Conservation (phyloP, 495 filamentous ascomycete genomes). For the Podospora australis region DNA sequence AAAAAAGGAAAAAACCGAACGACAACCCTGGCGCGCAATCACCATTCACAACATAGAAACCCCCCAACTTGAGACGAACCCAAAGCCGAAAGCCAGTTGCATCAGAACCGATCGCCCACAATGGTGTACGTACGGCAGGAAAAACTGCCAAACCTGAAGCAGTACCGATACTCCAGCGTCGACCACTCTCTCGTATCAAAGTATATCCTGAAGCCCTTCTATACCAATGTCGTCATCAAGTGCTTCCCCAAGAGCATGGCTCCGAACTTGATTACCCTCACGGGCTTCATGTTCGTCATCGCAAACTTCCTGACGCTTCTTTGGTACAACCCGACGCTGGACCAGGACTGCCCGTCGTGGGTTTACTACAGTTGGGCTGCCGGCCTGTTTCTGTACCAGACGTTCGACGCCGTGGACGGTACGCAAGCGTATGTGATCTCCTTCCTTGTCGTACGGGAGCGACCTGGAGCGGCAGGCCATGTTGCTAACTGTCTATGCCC, state of each 20-base stretch:
- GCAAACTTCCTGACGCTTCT: constrained; percentile 87
- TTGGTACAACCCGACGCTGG: constrained; percentile 92
- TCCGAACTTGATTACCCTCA: constrained; percentile 75
- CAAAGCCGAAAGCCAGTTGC: neutral
- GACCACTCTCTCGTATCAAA: constrained; percentile 84
- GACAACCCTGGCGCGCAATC: neutral
- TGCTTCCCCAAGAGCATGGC: constrained; percentile 96
- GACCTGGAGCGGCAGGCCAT: neutral
- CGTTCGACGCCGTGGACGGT: constrained; percentile 95
- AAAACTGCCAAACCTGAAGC: constrained; percentile 74
- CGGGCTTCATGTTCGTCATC: constrained; percentile 86
- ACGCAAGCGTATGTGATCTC: constrained; percentile 67
- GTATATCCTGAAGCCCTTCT: constrained; percentile 95
- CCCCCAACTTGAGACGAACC: neutral
- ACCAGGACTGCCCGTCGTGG: constrained; percentile 89
- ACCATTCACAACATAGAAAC: neutral
- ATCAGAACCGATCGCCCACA: constrained; percentile 16
- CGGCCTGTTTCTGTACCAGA: constrained; percentile 93
- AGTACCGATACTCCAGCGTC: constrained; percentile 88
- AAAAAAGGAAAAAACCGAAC: neutral
- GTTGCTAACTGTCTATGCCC: constrained; percentile 2
- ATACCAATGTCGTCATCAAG: constrained; percentile 87
- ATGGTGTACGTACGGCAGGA: constrained; percentile 89
- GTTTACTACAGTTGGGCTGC: constrained; percentile 88
- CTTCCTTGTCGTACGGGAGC: no score